Evolutionary conservation across 345 rosid species (phyloP).

Genomic region (Anacardium occidentale): DNA sequence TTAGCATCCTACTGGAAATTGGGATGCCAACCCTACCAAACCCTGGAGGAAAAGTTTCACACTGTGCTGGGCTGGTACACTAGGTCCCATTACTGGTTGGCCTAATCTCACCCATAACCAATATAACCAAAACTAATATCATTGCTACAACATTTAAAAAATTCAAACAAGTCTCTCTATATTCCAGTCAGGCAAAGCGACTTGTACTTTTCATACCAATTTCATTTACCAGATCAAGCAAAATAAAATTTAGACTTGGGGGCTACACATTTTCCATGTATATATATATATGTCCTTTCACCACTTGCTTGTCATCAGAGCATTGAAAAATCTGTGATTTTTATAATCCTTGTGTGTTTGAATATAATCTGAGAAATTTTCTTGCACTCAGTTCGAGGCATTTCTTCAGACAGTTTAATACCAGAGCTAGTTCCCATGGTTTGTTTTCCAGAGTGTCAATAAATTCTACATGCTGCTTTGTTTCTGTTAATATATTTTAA

Average conservation of each 20-base stretch:
- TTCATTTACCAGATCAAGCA: constrained; percentile 19
- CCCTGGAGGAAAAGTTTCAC: constrained; percentile 6
- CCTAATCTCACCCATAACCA: constrained; percentile 40
- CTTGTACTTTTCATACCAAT: constrained; percentile 16
- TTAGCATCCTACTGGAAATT: constrained; percentile 26
- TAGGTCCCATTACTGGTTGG: constrained; percentile 43
- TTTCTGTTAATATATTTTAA: constrained; percentile 1
- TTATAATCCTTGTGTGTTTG: neutral
- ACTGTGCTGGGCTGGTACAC: neutral
- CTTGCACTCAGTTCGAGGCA: neutral
- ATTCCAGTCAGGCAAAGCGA: constrained; percentile 19
- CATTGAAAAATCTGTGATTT: neutral
- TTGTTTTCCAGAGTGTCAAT: constrained; percentile 10
- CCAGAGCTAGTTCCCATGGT: constrained; percentile 17
- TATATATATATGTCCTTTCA: constrained; percentile 25
- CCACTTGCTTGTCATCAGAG: neutral
- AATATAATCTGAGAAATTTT: neutral
- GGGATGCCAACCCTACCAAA: constrained; percentile 62
- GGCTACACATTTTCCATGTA: constrained; percentile 20
- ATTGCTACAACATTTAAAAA: neutral
- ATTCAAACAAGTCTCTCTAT: neutral
- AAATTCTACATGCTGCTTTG: neutral
- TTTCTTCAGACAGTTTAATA: neutral
- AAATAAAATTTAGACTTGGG: neutral
- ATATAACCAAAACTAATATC: constrained; percentile 4